Base-by-base conservation (phyloP, 768 basidiomycete genomes). In the Phaeotremella fagi region DNA sequence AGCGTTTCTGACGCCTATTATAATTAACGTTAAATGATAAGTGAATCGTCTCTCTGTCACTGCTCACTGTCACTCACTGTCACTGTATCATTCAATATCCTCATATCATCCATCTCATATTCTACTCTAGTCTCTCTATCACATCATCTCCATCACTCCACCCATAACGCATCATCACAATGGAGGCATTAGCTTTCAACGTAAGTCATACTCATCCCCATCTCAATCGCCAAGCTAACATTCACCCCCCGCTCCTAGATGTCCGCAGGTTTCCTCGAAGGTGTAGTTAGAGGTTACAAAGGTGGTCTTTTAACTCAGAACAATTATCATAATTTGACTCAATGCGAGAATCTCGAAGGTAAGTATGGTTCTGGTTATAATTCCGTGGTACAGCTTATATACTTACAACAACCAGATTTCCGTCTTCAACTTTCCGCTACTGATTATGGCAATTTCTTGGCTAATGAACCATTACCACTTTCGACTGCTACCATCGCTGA, bases 281-380 rank as follows among this genome's bases (percentile, higher is more conserved):
- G 77, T 25, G 70, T 79, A 24, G 72, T 79, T 26, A 78, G 94
- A 60, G 95, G 95, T 7, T 97, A 91, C 83, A 94, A 90, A 76
- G 83, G 87, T 41, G 92, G 90, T 24, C 84, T 97, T 55, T 81
- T 99, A 41, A 85, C 84, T 45, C 88, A 90, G 73, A 81, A 79
- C 65, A 89, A 94, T 72, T 99, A 98, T 75, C 80, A 84, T 69
- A 97, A 90, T 76, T 77, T 99, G 73, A 87, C 87, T 3, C 95
- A 99, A 76, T 98, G 95, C 81, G 95, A 99, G 77, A 89, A 83
- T 24, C 81, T 98, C 26, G 95, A 98, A 79, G 94, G 94, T 90
- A 62, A 49, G 79, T 60, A 22, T 18, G n/a, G 18, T 18, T 45
- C 26, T 26, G 20, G 29, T 4, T 12, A 41, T 35, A 5, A 18